Evolutionary conservation across 2,329 filamentous ascomycete genomes (phyloP), one percentile per base, ranked within the genome.

Genomic region (Aspergillus fumigatus): DNA sequence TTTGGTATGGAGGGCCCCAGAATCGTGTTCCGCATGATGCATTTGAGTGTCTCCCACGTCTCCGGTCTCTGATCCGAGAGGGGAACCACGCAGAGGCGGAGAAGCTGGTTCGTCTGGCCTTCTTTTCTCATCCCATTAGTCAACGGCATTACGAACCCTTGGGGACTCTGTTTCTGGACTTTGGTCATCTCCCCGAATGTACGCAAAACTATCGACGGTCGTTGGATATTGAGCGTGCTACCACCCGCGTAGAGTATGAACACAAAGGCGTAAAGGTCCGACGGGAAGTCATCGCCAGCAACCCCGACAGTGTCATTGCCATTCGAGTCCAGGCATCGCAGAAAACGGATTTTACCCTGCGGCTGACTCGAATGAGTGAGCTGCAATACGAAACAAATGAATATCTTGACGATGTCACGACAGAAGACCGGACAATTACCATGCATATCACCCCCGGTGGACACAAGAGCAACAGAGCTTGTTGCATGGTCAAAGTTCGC

Each of bases 131-230:
- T 11, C 78, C 79, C 11, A 72, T 74, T 48, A 75, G 73, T 45
- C 77, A 79, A 63, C 71, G 79, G 41, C 75, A 80, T 57, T 81
- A 80, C 58, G 79, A 81, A 56, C 77, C 74, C n/a, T 62, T 75
- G 1, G 73, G 72, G 10, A 68, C 67, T n/a, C 61, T 77, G 8
- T 73, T 71, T n/a, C 41, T 80, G 4, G 73, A 77, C 26, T 74
- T 79, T 56, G 72, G 67, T 6, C 75, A 78, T 45, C 56, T 53
- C 0, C 50, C 62, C 5, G 52, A 63, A 17, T 61, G 62, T 10
- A 60, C 74, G 7, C 64, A 49, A 2, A 55, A 65, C 11, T 80
- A 80, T 54, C 62, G 63, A 25, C 71, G 79, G 7, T 70, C 65
- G 9, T 67, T 81, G 0, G 73, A 79, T 54, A 62, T 80, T 10